These are phyloP conservation scores for Fonsecaea erecta DNA, from an alignment of 2,329 filamentous ascomycete species.

Conservation along the genomic window DNA sequence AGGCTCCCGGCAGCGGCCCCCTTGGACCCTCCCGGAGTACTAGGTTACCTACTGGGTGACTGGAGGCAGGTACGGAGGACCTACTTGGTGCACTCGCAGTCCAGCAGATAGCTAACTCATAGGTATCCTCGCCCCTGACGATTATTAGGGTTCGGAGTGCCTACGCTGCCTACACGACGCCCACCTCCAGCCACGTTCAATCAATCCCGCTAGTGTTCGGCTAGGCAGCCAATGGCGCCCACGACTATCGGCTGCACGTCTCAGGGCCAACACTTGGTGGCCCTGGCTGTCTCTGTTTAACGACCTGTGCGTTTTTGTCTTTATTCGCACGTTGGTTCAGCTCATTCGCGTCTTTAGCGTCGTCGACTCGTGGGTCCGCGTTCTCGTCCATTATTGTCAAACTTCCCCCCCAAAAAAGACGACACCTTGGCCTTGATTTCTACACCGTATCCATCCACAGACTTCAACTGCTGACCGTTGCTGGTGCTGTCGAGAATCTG, in stretches of 20 bases:
- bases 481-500: conserved; percentile 7
- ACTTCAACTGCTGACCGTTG: conserved; percentile 10
- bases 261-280: conserved; percentile 3
- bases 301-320: conserved; percentile 6
- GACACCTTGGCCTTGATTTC: conserved; percentile 15
- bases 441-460: conserved; percentile 17
- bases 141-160: background rate
- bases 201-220: conserved; percentile 15
- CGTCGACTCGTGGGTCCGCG: background rate
- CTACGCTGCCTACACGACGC: background rate
- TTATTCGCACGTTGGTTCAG: conserved; percentile 3
- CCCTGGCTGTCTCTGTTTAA: background rate
- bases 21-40: background rate
- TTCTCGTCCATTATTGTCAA: conserved; percentile 6
- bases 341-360: conserved; percentile 17
- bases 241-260: conserved; percentile 8
- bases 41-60: background rate
- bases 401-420: conserved; percentile 14
- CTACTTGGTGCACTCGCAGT: too few species aligned
- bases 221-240: conserved; percentile 8
- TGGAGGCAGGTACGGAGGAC: too few species aligned
- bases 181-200: conserved; percentile 11
- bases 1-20: conserved; percentile 8
- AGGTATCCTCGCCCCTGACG: background rate
- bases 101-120: too few species aligned